Evolutionary conservation across 345 rosid genomes (phyloP), one percentile per base, ranked within the genome.

Genomic region (Sisymbrium altissimum): DNA sequence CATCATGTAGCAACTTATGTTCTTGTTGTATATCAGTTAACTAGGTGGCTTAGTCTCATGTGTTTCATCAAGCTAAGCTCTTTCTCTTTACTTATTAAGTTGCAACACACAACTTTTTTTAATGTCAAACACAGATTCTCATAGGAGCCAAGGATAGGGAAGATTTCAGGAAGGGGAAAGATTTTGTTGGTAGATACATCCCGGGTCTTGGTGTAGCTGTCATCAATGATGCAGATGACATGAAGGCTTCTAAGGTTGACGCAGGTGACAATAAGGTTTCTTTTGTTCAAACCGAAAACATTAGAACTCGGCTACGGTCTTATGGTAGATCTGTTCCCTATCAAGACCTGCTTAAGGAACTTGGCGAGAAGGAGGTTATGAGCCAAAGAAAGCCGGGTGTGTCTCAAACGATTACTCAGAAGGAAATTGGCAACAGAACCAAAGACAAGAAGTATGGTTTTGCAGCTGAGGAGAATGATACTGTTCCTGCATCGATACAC

Each of bases 211-310:
- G 90, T 7, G 46, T 85, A 11, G 79, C 79, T 4, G 68, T 80
- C 27, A 7, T 64, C 43, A 39, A 46, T 18, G 77, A 77, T 35
- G 72, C 79, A 5, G 70, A 73, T 49, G 82, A 56, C 12, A 50
- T 75, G 39, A 86, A 78, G 66, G 87, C 78, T 56, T 86, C 86
- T 66, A 33, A 33, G 38, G 38, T 81, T 62, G 79, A 76, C 38
- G 74, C 79, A 6, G 70, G 67, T 48, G 81, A 59, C 13, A 50
- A 71, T 41, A 86, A 78, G 66, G 86, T 76, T 59, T 86, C 86
- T 68, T 79, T 88, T 32, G 92, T 96, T n/a, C 86, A 86, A 83
- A 82, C 92, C 23, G 95, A 88, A 35, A 86, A 64, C 78, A 89
- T 94, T 15, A 81, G 87, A 68, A 72, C 82, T 43, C 81, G 93